These are phyloP conservation scores for Ceratocystis ficicola DNA, from an alignment of 2,329 filamentous ascomycete species.

Conservation along the genomic window DNA sequence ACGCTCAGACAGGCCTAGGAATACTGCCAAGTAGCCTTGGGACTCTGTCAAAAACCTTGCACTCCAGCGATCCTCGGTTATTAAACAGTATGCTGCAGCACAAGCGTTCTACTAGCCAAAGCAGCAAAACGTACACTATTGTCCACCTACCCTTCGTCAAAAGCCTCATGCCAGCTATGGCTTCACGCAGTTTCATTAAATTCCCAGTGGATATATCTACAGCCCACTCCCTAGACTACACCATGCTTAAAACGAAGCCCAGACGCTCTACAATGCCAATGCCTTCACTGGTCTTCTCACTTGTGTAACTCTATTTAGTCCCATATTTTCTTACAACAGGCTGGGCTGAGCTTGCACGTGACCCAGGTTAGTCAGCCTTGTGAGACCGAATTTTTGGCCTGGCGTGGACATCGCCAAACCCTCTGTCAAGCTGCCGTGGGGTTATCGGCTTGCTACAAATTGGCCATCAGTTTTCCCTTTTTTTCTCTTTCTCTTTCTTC, in stretches of 20 bases:
- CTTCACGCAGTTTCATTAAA: too few species aligned
- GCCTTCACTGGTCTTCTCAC: neutral
- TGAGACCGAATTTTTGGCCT: slow-evolving; percentile 5
- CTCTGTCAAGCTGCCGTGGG: neutral
- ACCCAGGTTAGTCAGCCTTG: neutral
- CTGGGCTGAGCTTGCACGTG: neutral
- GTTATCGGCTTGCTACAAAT: neutral
- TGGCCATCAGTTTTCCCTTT: neutral
- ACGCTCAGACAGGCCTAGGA: neutral
- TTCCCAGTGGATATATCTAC: too few species aligned
- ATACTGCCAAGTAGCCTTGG: neutral
- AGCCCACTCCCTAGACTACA: too few species aligned
- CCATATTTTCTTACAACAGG: neutral
- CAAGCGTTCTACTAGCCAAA: too few species aligned
- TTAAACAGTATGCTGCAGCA: too few species aligned
- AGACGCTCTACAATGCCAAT: too few species aligned
- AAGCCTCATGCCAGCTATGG: too few species aligned
- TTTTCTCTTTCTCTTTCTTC: neutral
- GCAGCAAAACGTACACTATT: too few species aligned
- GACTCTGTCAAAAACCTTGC: too few species aligned
- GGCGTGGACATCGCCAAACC: neutral
- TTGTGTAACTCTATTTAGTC: neutral
- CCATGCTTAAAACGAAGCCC: too few species aligned
- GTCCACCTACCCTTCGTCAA: too few species aligned
- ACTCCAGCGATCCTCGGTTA: too few species aligned